Conservation (phyloP, 2,329 filamentous ascomycete genomes). For the Aureobasidium sp. region DNA sequence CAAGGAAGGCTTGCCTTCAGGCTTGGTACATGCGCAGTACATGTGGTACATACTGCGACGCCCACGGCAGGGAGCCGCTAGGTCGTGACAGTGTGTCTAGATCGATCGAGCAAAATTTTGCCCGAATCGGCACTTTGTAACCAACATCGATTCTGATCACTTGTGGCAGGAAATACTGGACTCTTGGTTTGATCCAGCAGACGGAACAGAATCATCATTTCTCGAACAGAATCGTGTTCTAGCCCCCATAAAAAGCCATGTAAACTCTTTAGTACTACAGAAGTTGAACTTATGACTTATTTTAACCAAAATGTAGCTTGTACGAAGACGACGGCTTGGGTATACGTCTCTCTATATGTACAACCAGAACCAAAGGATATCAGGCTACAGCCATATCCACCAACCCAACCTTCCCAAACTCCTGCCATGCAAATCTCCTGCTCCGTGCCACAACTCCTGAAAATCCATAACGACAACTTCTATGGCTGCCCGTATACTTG, state of each 20-base stretch:
- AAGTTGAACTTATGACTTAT: not conserved
- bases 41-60: not conserved
- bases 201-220: too few species aligned
- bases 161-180: not conserved
- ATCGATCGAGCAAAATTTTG: not conserved
- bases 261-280: not conserved
- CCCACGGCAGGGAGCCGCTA: constrained; percentile 8
- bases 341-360: not conserved
- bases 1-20: not conserved
- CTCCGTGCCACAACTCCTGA: not conserved
- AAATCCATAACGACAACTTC: not conserved
- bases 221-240: not conserved
- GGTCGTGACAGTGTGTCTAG: not conserved
- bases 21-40: constrained; percentile 4
- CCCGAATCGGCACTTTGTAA: not conserved
- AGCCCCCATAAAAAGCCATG: not conserved
- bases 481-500: not conserved
- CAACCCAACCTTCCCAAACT: not conserved
- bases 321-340: not conserved
- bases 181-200: not conserved
- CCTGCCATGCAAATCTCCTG: not conserved
- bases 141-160: not conserved
- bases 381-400: not conserved
- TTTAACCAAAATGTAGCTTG: not conserved
- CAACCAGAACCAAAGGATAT: not conserved